phyloP scores from a whole-genome alignment of 2,329 filamentous ascomycete species.

The Fusarium sp. region DNA sequence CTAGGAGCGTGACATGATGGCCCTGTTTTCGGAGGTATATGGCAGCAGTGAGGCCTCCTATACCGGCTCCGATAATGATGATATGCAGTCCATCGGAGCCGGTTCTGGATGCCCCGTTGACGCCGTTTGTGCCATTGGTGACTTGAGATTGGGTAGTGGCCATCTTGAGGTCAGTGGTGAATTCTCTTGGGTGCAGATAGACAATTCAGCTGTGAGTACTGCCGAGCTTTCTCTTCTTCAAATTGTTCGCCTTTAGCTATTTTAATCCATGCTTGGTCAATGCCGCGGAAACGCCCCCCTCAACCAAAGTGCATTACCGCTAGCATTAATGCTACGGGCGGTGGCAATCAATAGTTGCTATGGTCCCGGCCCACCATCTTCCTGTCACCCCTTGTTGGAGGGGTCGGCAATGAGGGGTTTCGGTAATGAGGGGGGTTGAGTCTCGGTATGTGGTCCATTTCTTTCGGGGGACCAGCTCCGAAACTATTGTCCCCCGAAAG shows the following conservation, averaged over 20 bases:
- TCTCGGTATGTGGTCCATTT: neutral
- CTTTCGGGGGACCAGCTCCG: neutral
- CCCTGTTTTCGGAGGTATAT: slow-evolving; percentile 62
- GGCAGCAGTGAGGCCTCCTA: slow-evolving; percentile 60
- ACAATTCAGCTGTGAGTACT: neutral
- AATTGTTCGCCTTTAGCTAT: neutral
- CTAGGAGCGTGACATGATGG: slow-evolving; percentile 60
- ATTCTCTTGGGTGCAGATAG: neutral
- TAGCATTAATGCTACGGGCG: neutral
- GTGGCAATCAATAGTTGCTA: neutral
- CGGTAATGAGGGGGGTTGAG: neutral
- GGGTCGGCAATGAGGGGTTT: slow-evolving; percentile 1
- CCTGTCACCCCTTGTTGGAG: neutral
- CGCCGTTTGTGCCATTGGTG: neutral
- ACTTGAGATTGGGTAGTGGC: neutral
- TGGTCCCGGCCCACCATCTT: neutral
- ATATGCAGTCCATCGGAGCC: neutral
- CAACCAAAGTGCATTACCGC: neutral
- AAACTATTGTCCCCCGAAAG: neutral
- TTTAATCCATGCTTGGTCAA: neutral
- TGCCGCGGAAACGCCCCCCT: neutral
- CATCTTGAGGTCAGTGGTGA: neutral
- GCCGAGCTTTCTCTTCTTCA: neutral
- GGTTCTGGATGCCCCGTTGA: neutral
- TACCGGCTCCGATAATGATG: slow-evolving; percentile 48